Evolutionary conservation across 208 protist species (phyloP).

Genomic region (Leptomonas seymouri): DNA sequence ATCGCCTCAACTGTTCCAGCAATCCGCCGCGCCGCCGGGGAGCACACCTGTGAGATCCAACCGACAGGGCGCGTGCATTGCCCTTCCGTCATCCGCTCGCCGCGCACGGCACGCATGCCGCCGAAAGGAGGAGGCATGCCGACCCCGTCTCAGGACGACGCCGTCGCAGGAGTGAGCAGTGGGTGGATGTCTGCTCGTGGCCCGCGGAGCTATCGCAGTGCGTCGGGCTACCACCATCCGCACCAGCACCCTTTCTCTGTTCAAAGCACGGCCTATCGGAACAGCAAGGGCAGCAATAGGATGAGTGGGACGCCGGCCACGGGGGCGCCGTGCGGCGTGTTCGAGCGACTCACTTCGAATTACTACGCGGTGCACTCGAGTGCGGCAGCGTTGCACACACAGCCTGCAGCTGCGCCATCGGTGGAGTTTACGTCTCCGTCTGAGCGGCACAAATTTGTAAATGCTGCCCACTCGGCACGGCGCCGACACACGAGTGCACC

Average conservation of each 20-base stretch:
- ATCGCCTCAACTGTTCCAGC: constrained; percentile 6
- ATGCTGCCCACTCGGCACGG: background rate
- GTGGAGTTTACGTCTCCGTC: background rate
- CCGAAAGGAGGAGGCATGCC: background rate
- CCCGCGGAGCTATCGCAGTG: constrained; percentile 5
- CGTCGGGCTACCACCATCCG: constrained; percentile 7
- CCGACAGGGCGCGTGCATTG: background rate
- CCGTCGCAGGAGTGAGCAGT: background rate
- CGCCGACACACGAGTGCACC: constrained; percentile 17
- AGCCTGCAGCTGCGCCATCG: too few species aligned
- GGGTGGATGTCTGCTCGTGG: constrained; percentile 8
- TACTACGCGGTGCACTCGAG: constrained; percentile 34
- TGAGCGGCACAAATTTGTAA: background rate
- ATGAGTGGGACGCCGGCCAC: constrained; percentile 5
- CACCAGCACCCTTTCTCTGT: constrained; percentile 2
- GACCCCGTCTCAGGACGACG: background rate
- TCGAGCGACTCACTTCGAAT: constrained; percentile 49
- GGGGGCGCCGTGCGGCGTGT: constrained; percentile 25
- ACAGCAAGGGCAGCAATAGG: background rate
- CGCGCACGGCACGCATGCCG: constrained; percentile 16
- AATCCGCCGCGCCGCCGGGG: background rate
- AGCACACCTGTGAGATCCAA: background rate
- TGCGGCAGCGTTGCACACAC: constrained; percentile 21
- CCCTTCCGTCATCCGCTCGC: constrained; percentile 21
- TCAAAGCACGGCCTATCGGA: background rate